Evolutionary conservation across 176 grass and related monocot species (phyloP).

Genomic region (Phoenix roebelenii): DNA sequence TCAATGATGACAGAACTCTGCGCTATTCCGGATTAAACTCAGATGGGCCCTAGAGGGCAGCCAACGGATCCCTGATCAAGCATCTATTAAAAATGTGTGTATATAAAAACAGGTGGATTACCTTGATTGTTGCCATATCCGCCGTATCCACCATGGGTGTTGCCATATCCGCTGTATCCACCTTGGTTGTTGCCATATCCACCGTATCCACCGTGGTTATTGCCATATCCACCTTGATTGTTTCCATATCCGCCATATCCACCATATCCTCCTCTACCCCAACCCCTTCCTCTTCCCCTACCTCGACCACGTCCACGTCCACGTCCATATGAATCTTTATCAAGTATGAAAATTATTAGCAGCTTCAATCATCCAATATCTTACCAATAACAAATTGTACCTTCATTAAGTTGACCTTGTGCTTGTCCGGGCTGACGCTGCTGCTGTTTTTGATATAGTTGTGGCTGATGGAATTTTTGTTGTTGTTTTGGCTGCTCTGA

Average conservation of each 20-base stretch:
- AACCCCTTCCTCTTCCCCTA: conserved; percentile 61
- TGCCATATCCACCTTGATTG: conserved; percentile 28
- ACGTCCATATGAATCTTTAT: conserved; percentile 43
- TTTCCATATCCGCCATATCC: conserved; percentile 11
- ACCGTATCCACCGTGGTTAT: conserved; percentile 40
- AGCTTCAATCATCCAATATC: conserved; percentile 6
- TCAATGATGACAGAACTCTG: neutral
- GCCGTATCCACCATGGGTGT: conserved; percentile 48
- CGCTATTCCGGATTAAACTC: neutral
- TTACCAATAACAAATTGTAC: conserved; percentile 15
- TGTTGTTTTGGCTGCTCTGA: conserved; percentile 51
- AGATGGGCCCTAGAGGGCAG: neutral
- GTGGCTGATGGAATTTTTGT: conserved; percentile 44
- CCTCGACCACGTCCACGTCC: conserved; percentile 48
- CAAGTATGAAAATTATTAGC: conserved; percentile 4
- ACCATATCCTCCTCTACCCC: conserved; percentile 57
- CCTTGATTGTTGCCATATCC: conserved; percentile 45
- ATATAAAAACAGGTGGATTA: neutral
- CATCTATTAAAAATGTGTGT: neutral
- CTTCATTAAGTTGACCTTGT: conserved; percentile 47
- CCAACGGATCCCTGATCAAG: neutral
- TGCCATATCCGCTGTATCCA: conserved; percentile 48
- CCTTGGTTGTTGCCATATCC: conserved; percentile 13
- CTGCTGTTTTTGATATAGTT: neutral
- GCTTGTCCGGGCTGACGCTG: conserved; percentile 35